A percentile compares a stretch with the other conserved stretches of the same genome.
These are phyloP conservation scores for Scheffersomyces stambukii DNA, from an alignment of 1,139 yeast species.

Conservation along the genomic window DNA sequence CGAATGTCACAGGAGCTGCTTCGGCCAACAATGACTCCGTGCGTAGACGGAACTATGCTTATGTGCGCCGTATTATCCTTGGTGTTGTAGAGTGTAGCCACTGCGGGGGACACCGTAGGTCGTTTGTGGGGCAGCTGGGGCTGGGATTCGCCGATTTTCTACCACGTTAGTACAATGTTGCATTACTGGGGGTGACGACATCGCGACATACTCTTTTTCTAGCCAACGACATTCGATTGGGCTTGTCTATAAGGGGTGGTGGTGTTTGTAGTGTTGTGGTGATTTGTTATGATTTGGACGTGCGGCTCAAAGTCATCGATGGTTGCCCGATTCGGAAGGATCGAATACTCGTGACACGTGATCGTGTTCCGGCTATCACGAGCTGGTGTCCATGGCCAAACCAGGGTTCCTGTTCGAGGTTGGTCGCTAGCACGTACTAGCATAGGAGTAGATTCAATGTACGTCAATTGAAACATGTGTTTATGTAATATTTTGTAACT, in stretches of 20 bases:
- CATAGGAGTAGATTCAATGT: no score
- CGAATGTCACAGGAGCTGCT: conserved; percentile 60
- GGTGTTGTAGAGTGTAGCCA: conserved; percentile 31
- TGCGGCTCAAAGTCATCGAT: no score
- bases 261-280: neutral
- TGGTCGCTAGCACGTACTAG: no score
- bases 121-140: neutral
- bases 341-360: no score
- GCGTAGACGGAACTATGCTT: conserved; percentile 30
- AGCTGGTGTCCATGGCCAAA: no score
- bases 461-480: no score
- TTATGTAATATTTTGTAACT: no score
- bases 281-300: no score
- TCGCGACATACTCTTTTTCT: conserved; percentile 36
- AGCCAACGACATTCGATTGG: conserved; percentile 27
- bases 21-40: conserved; percentile 48
- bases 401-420: no score
- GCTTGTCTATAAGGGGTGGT: neutral
- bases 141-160: conserved; percentile 2
- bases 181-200: neutral
- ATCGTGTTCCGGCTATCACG: no score
- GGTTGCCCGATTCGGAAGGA: no score
- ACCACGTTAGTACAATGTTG: no score
- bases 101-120: conserved; percentile 23
- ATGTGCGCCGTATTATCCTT: conserved; percentile 28